These are phyloP conservation scores for Podaxis sp. DNA, from an alignment of 768 basidiomycete species.

Conservation along the genomic window DNA sequence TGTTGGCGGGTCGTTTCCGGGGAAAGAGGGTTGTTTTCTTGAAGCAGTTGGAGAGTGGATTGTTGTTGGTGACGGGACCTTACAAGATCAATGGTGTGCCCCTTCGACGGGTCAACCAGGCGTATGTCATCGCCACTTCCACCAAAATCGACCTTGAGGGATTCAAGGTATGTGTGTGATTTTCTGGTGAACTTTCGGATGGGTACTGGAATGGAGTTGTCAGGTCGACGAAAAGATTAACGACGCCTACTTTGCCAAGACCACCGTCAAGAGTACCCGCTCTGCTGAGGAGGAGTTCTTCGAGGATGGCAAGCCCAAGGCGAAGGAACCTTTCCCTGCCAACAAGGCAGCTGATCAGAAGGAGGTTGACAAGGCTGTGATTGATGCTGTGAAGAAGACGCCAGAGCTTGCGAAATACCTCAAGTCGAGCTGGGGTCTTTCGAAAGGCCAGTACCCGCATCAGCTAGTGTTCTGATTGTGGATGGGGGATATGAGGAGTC, in stretches of 20 bases:
- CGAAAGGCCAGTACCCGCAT: conserved; percentile 97
- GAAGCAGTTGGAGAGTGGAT: conserved; percentile 89
- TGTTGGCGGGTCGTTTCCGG: conserved; percentile 95
- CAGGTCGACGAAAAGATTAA: conserved; percentile 88
- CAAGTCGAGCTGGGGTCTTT: conserved; percentile 87
- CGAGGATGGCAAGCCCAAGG: conserved; percentile 86
- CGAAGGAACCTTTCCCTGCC: conserved; percentile 81
- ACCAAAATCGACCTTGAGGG: conserved; percentile 82
- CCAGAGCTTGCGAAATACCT: conserved; percentile 92
- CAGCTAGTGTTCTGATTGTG: conserved; percentile 76
- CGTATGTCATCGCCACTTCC: conserved; percentile 97
- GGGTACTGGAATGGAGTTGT: neutral
- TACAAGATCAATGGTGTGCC: conserved; percentile 99
- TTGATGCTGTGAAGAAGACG: conserved; percentile 86
- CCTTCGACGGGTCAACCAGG: conserved; percentile 95
- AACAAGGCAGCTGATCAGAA: conserved; percentile 91
- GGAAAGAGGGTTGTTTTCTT: conserved; percentile 98
- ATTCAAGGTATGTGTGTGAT: conserved; percentile 54
- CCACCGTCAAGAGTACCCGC: conserved; percentile 56
- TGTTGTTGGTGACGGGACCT: conserved; percentile 94
- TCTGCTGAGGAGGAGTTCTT: conserved; percentile 99
- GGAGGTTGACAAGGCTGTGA: conserved; percentile 71
- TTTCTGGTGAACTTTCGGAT: neutral
- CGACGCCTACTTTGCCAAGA: conserved; percentile 92
- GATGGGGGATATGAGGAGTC: conserved; percentile 11